phyloP scores from a whole-genome alignment of 768 basidiomycete species.

The Pleurotus giganteus region DNA sequence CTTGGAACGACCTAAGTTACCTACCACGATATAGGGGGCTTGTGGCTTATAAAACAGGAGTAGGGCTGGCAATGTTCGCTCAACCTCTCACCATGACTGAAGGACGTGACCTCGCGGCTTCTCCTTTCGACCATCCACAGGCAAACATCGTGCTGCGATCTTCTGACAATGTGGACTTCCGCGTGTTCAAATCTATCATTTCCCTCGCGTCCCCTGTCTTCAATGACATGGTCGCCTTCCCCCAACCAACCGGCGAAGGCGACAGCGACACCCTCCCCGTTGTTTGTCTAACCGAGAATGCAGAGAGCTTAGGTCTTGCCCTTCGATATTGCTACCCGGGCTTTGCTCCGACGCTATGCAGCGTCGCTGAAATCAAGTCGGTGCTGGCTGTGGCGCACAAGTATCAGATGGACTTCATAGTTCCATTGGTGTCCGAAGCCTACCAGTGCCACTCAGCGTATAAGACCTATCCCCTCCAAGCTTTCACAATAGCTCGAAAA shows the following conservation, averaged over 20 bases:
- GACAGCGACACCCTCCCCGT: conserved; percentile 33
- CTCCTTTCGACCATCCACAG: neutral
- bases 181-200: conserved; percentile 19
- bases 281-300: conserved; percentile 48
- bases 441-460: neutral
- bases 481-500: neutral
- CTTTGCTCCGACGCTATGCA: conserved; percentile 35
- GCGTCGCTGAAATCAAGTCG: conserved; percentile 37
- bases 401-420: conserved; percentile 40
- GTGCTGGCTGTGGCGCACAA: conserved; percentile 46
- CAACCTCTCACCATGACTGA: too few species aligned
- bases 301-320: conserved; percentile 35
- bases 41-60: too few species aligned
- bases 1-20: too few species aligned
- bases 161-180: conserved; percentile 18
- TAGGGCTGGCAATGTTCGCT: too few species aligned
- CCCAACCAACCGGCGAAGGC: conserved; percentile 9
- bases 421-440: neutral
- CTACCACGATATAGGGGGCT: too few species aligned
- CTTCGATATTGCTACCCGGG: conserved; percentile 49
- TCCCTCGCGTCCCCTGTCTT: conserved; percentile 20
- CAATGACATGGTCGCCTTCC: conserved; percentile 21
- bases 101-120: too few species aligned
- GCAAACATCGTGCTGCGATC: conserved; percentile 20
- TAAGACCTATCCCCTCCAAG: neutral